Evolutionary conservation across 345 rosid species (phyloP), one percentile per base, ranked within the genome.

Genomic region (Euphorbia peplus): DNA sequence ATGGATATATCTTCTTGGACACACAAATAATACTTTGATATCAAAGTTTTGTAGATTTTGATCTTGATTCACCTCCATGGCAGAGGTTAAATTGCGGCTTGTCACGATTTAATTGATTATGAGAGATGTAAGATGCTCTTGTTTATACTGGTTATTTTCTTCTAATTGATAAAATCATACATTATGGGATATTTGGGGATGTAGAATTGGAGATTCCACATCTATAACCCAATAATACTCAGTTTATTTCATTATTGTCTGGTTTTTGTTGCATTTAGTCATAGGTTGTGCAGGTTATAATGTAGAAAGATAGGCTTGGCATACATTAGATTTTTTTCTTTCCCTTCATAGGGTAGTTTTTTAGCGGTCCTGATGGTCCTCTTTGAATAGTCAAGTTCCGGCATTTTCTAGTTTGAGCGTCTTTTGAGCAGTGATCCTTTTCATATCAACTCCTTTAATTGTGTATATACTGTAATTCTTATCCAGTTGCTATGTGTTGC

Each of bases 41-140:
- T 29, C 64, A n/a, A 73, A 73, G 77, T 77, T 83, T 83, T 80
- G 80, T 54, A 57, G 77, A 73, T 60, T 63, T 53, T 68, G 29
- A 26, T 72, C 28, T 42, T 48, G 55, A 52, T 68, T 77, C 55
- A 46, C 78, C 66, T 25, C 37, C 61, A 15, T 26, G 55, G 56
- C 8, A 32, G 15, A 59, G 73, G 82, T 60, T 66, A 48, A 52
- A 13, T 30, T 68, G 84, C 77, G 81, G 82, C 84, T 53, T 76
- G 68, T 64, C 65, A 60, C 57, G 18, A 44, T 51, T 61, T 68
- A 74, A 79, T 55, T 42, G 16, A 41, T 50, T 69, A 58, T 41
- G 67, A 80, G 79, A 76, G 64, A 52, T 48, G 39, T 18, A 26
- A 25, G 24, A 37, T 54, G 9, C 50, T 37, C 61, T 66, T 66